Percentiles rank a stretch among this genome's conserved stretches.
Evolutionary conservation across 805 yeast species (phyloP).

Genomic region (Candida tammaniensis): DNA sequence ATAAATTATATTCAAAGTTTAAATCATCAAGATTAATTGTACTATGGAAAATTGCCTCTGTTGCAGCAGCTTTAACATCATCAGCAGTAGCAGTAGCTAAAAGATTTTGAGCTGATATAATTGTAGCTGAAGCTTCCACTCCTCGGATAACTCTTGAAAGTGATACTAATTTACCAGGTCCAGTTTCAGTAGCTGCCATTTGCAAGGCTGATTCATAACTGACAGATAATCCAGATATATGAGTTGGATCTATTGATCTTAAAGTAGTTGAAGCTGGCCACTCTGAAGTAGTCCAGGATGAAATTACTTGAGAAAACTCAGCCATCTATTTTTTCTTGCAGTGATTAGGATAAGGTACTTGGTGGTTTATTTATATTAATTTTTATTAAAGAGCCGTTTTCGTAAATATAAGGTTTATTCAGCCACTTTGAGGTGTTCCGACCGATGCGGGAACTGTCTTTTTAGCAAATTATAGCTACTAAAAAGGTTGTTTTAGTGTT

Average conservation of each 20-base stretch:
- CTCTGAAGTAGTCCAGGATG: slow-evolving; percentile 26
- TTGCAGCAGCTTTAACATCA: slow-evolving; percentile 24
- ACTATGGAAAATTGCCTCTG: slow-evolving; percentile 30
- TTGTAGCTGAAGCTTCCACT: slow-evolving; percentile 34
- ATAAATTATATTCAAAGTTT: slow-evolving; percentile 27
- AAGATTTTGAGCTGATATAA: slow-evolving; percentile 31
- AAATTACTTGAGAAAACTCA: too few relatives aligned
- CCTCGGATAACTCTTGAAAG: slow-evolving; percentile 26
- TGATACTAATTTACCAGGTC: slow-evolving; percentile 13
- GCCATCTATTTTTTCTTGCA: too few relatives aligned
- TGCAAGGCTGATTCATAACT: slow-evolving; percentile 16
- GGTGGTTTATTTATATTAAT: too few relatives aligned
- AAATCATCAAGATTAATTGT: slow-evolving; percentile 30
- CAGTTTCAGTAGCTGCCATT: slow-evolving; percentile 10
- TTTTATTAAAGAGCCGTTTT: too few relatives aligned
- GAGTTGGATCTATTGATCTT: slow-evolving; percentile 13
- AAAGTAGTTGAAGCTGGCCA: slow-evolving; percentile 29
- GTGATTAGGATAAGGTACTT: too few relatives aligned
- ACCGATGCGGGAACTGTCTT: too few relatives aligned
- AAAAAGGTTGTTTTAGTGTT: too few relatives aligned
- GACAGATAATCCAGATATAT: slow-evolving; percentile 20
- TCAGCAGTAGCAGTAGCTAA: slow-evolving; percentile 38
- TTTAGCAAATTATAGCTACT: too few relatives aligned
- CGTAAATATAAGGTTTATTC: too few relatives aligned
- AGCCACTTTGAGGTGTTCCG: too few relatives aligned